Evolutionary conservation across 179 eudicot genomes (phyloP), one percentile per base, ranked within the genome.

Genomic region (Dionaea muscipula): DNA sequence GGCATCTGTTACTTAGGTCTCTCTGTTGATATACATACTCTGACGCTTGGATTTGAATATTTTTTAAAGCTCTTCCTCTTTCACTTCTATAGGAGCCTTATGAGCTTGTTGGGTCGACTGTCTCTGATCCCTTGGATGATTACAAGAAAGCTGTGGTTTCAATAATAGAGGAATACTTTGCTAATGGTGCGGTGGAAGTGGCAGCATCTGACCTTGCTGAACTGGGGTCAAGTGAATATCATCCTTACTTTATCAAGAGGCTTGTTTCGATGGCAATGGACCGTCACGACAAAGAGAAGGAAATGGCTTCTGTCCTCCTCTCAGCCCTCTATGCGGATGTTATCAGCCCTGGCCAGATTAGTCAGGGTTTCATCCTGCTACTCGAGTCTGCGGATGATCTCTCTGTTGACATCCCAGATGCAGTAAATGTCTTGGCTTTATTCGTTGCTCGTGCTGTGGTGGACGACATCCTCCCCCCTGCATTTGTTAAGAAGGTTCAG

Each of bases 241-340:
- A 82, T 63, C 96, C 94, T 18, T 91, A 91, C 72, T 87, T 91
- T 53, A 76, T 91, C 22, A 91, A 91, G 71, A 85, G 85, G 74
- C 86, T 87, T 55, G 81, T 91, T 33, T 91, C 98, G 27, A 63
- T 82, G 74, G 94, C 96, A 25, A 84, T 91, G 96, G 98, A 87
- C 69, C 78, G 98, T 55, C 85, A 91, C 68, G 90, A 91, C 70
- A 91, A 84, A 73, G 98, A 91, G 77, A 91, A 91, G 66, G 98
- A 91, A 71, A 91, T 91, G 98, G 88, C 98, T 50, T 88, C 98
- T 15, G 94, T 91, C 68, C 67, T 91, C 48, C 94, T 91, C 40
- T 87, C 95, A 24, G 88, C 91, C 49, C 78, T 91, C 27, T 87
- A 87, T 68, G 87, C 77, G 27, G 91, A 87, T 71, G 88, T 91